Base-by-base conservation (phyloP, 345 rosid species). In the Salix purpurea region DNA sequence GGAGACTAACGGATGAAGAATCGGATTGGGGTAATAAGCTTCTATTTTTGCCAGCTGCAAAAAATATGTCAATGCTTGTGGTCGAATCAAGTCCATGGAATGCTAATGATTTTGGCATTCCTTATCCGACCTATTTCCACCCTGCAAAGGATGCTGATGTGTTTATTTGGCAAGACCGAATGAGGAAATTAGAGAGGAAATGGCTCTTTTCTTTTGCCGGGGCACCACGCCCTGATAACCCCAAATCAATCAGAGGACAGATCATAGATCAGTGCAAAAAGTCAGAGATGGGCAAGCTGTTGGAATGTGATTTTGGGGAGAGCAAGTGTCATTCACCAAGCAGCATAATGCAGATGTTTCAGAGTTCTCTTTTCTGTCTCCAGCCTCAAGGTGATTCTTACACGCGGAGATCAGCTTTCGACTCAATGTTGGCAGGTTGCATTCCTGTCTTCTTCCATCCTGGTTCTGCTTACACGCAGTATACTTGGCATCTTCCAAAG, bases 181-280 rank as follows among this genome's bases (percentile, higher is more conserved):
- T 92, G 98, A 85, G 94, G 68, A 92, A 87, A 21, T 82, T 89
- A 74, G 90, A 91, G 76, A 85, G 97, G 87, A 94, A 92, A 67
- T 94, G 93, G 93, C 91, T 92, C 24, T 92, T 94, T 88, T 94
- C 97, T 12, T 94, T 94, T 77, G 98, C 97, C 0, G 98, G 98
- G 58, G 97, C 97, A 0, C 98, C 98, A 2, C 91, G 97, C 10
- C 90, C 97, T 0, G 91, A 77, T 46, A 90, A 91, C 69, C 84
- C 89, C 0, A 88, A 90, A 70, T 94, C 97, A 34, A 94, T 94
- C 73, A 85, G 97, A 78, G 97, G 93, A 44, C 92, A 87, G 90
- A 86, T 94, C 81, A 92, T 94, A 7, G 83, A 90, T 39, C 94
- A 92, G 70, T 91, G 98, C n/a, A 84, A 73, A 77, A 76, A 79